Evolutionary conservation across 192 early-diverging fungal species (phyloP).

Genomic region (Geranomyces michiganensis): DNA sequence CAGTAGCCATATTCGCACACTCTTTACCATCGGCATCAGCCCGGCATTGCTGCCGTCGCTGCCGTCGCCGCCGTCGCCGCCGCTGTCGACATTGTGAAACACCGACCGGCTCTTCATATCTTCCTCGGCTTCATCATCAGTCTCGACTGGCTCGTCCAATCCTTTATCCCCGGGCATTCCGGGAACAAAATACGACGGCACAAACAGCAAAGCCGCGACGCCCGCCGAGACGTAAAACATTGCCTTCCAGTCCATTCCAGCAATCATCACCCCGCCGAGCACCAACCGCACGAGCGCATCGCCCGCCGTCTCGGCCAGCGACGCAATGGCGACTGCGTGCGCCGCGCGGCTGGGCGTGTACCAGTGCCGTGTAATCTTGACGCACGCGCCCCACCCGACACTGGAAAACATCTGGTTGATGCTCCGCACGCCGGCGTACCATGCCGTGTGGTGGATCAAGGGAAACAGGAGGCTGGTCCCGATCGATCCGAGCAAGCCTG

Average conservation of each 20-base stretch:
- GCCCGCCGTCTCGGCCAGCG: constrained; percentile 27
- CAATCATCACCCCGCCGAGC: constrained; percentile 14
- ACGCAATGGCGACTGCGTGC: constrained; percentile 31
- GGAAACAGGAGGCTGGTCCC: constrained; percentile 20
- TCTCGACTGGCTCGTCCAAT: constrained; percentile 24
- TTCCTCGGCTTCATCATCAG: constrained; percentile 14
- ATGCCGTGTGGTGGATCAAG: background rate
- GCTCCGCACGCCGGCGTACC: constrained; percentile 16
- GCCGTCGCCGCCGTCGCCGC: background rate
- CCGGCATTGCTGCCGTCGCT: background rate
- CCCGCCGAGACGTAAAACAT: constrained; percentile 34
- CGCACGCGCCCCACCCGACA: constrained; percentile 33
- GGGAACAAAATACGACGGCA: constrained; percentile 29
- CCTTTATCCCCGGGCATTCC: constrained; percentile 22
- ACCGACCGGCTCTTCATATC: constrained; percentile 26
- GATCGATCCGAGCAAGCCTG: constrained; percentile 30
- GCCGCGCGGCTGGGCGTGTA: constrained; percentile 27
- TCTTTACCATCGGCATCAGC: constrained; percentile 19
- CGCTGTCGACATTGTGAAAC: background rate
- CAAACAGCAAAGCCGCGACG: background rate
- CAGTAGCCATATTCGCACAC: constrained; percentile 21
- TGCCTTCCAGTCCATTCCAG: constrained; percentile 20
- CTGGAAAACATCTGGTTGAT: constrained; percentile 32
- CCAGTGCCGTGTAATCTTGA: constrained; percentile 34
- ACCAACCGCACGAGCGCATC: constrained; percentile 28